Conservation (phyloP, 2,329 filamentous ascomycete genomes). For the Aspergillus unguis region DNA sequence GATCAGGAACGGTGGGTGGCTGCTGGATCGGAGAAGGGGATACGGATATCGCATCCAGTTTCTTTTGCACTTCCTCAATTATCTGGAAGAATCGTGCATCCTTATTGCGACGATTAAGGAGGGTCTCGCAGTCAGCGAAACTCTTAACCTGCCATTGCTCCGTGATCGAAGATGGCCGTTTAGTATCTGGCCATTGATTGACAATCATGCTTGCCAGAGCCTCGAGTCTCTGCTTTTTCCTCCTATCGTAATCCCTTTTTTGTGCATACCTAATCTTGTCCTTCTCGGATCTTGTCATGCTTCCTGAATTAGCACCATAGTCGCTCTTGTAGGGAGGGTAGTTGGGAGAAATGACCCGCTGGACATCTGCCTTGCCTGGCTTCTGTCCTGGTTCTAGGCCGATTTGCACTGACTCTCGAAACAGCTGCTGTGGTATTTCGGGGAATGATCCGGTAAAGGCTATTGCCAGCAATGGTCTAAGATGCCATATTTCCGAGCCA, state of each 20-base stretch:
- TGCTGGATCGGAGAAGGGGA: neutral
- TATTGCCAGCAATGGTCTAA: neutral
- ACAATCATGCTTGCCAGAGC: neutral
- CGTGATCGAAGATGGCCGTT: neutral
- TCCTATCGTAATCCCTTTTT: neutral
- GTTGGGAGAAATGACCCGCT: conserved; percentile 1
- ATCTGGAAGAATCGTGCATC: neutral
- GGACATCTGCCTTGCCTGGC: neutral
- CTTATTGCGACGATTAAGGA: neutral
- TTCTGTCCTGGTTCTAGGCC: neutral
- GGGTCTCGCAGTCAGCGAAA: neutral
- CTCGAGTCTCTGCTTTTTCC: neutral
- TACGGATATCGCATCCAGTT: neutral
- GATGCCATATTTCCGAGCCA: neutral
- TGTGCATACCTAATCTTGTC: neutral
- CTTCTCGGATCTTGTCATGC: neutral
- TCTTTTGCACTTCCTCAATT: neutral
- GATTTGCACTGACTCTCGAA: neutral
- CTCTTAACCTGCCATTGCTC: neutral
- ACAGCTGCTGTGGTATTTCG: neutral
- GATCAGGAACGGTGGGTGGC: neutral
- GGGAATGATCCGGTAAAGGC: conserved; percentile 1
- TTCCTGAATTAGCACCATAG: neutral
- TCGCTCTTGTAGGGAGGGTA: conserved; percentile 2
- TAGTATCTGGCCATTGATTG: neutral